These are phyloP conservation scores for Thelonectria discophora DNA, from an alignment of 2,329 filamentous ascomycete genomes.

Conservation along the genomic window DNA sequence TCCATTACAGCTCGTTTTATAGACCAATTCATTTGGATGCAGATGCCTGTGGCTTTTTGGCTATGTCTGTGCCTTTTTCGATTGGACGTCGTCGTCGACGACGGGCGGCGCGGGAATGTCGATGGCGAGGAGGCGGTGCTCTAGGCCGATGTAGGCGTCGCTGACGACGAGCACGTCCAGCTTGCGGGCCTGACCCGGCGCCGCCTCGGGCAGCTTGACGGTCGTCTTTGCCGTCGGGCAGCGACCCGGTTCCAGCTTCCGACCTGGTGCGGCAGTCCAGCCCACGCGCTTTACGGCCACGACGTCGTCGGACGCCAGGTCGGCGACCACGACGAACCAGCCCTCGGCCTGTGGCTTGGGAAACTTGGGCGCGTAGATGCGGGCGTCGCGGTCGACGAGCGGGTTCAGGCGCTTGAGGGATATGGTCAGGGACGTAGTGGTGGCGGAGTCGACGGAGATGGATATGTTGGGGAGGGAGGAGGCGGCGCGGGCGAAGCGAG, in stretches of 20 bases:
- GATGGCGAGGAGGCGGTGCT: slow-evolving; percentile 58
- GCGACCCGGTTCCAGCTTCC: slow-evolving; percentile 51
- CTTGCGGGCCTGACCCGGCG: slow-evolving; percentile 61
- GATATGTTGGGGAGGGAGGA: slow-evolving; percentile 74
- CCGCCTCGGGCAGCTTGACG: slow-evolving; percentile 67
- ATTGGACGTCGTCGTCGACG: slow-evolving; percentile 58
- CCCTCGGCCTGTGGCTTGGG: slow-evolving; percentile 95
- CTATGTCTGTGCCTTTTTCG: slow-evolving; percentile 53
- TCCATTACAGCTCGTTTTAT: slow-evolving; percentile 24
- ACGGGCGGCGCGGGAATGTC: slow-evolving; percentile 61
- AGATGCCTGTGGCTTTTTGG: slow-evolving; percentile 48
- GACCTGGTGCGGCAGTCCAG: slow-evolving; percentile 62
- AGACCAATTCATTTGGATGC: slow-evolving; percentile 34
- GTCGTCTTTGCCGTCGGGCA: slow-evolving; percentile 63
- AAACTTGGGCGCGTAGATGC: slow-evolving; percentile 87
- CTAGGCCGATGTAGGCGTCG: slow-evolving; percentile 86
- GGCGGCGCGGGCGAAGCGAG: slow-evolving; percentile 66
- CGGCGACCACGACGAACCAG: slow-evolving; percentile 84
- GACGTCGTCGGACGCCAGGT: slow-evolving; percentile 75
- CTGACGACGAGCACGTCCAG: slow-evolving; percentile 82
- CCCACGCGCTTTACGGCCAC: slow-evolving; percentile 86
- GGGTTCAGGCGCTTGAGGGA: slow-evolving; percentile 73
- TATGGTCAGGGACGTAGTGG: slow-evolving; percentile 70
- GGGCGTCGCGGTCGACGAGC: slow-evolving; percentile 70
- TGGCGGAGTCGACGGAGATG: slow-evolving; percentile 68